A percentile compares a stretch with the other conserved stretches of the same genome.
phyloP scores from a whole-genome alignment of 129 eudicot species.

The Dittrichia graveolens region DNA sequence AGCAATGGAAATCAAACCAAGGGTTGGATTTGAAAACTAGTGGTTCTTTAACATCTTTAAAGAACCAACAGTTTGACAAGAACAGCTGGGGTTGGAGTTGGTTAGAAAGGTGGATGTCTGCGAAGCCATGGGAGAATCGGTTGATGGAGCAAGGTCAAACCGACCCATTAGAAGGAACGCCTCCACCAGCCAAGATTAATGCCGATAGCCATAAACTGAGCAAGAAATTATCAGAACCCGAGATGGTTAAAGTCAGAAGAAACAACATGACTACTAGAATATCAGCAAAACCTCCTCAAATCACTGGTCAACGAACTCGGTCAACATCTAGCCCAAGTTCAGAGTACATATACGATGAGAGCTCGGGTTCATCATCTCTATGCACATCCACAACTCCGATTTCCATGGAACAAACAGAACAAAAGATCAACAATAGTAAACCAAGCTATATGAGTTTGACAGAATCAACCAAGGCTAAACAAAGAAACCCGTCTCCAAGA shows the following conservation, averaged over 20 bases:
- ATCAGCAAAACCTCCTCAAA: slow-evolving; percentile 57
- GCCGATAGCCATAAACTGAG: slow-evolving; percentile 24
- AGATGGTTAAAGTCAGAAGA: slow-evolving; percentile 54
- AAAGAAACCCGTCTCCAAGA: slow-evolving; percentile 54
- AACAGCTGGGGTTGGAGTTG: slow-evolving; percentile 89
- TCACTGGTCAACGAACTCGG: slow-evolving; percentile 45
- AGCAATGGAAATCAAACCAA: slow-evolving; percentile 71
- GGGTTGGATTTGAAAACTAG: slow-evolving; percentile 34
- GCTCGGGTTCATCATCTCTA: slow-evolving; percentile 84
- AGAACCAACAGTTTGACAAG: slow-evolving; percentile 50
- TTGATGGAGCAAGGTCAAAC: slow-evolving; percentile 63
- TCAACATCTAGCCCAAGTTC: slow-evolving; percentile 88
- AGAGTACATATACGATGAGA: slow-evolving; percentile 59
- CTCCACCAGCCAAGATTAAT: slow-evolving; percentile 42
- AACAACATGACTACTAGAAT: slow-evolving; percentile 66
- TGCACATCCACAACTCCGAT: slow-evolving; percentile 82
- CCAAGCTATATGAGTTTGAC: slow-evolving; percentile 90
- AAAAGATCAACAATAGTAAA: slow-evolving; percentile 38
- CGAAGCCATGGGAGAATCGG: slow-evolving; percentile 96
- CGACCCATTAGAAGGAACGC: slow-evolving; percentile 50
- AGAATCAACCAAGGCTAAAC: slow-evolving; percentile 82
- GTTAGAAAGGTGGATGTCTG: slow-evolving; percentile 98
- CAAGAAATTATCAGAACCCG: slow-evolving; percentile 52
- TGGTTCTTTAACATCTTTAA: slow-evolving; percentile 41
- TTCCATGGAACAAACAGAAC: slow-evolving; percentile 61